Conservation (phyloP, 495 filamentous ascomycete species). For the Aspergillus leporis region DNA sequence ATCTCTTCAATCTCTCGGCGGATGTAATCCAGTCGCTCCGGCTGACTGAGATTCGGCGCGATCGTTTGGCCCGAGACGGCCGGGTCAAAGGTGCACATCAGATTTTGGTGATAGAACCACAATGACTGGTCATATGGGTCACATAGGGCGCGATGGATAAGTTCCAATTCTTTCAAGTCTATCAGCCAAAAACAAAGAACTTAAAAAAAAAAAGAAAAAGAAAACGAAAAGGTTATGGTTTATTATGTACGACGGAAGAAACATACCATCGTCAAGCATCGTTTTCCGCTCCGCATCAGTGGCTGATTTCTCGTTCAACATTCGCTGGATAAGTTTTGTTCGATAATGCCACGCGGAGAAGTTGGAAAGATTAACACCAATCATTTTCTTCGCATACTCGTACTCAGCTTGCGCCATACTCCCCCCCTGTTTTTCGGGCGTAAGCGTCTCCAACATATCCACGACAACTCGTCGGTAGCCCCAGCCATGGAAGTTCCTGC, state of each 20-base stretch:
- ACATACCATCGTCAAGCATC: constrained; percentile 72
- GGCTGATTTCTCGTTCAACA: constrained; percentile 69
- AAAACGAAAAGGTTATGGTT: neutral
- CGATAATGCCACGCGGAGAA: constrained; percentile 97
- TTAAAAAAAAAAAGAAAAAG: no score
- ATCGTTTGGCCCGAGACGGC: constrained; percentile 53
- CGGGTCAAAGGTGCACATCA: constrained; percentile 66
- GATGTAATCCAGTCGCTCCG: constrained; percentile 67
- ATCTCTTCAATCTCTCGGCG: constrained; percentile 65
- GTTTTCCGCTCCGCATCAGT: constrained; percentile 58
- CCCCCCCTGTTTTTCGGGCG: constrained; percentile 39
- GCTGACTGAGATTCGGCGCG: constrained; percentile 57
- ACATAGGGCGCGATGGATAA: constrained; percentile 76
- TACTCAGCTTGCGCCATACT: constrained; percentile 80
- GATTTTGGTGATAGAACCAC: constrained; percentile 92
- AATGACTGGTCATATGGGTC: constrained; percentile 90
- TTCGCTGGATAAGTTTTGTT: constrained; percentile 73
- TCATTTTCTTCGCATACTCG: constrained; percentile 86
- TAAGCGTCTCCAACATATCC: constrained; percentile 60
- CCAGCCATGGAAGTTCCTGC: constrained; percentile 97
- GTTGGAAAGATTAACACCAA: constrained; percentile 79
- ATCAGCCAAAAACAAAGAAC: neutral
- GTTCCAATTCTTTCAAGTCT: constrained; percentile 56
- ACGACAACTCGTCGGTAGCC: constrained; percentile 82
- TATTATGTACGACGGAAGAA: neutral